These are phyloP conservation scores for Sordariomycetes sp. DNA, from an alignment of 2,329 filamentous ascomycete species.

Conservation along the genomic window DNA sequence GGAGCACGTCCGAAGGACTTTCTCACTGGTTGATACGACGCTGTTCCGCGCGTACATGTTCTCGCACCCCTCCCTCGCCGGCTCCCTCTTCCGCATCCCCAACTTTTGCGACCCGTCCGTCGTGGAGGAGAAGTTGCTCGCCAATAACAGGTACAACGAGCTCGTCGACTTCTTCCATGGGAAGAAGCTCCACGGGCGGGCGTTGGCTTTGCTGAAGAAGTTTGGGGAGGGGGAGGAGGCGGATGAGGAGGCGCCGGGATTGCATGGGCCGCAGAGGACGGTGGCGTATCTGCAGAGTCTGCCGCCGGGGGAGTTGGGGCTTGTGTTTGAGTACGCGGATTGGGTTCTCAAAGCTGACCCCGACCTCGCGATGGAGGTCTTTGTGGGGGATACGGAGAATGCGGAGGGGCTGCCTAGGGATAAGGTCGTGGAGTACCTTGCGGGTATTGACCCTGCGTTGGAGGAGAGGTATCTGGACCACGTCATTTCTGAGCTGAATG, in stretches of 20 bases:
- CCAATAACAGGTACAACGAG: conserved; percentile 80
- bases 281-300: conserved; percentile 84
- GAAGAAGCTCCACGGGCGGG: conserved; percentile 82
- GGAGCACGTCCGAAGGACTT: conserved; percentile 59
- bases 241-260: conserved; percentile 33
- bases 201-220: conserved; percentile 65
- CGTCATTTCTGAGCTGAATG: conserved; percentile 75
- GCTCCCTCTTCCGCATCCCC: conserved; percentile 83
- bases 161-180: conserved; percentile 96
- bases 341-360: conserved; percentile 72
- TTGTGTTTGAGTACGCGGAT: conserved; percentile 81
- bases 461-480: conserved; percentile 82
- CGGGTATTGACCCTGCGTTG: conserved; percentile 52
- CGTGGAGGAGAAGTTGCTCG: conserved; percentile 82
- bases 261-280: conserved; percentile 74
- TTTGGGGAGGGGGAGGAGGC: conserved; percentile 54
- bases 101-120: conserved; percentile 97
- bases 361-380: conserved; percentile 77
- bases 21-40: conserved; percentile 81
- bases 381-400: conserved; percentile 86
- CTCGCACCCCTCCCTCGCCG: conserved; percentile 69
- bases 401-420: conserved; percentile 78
- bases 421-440: conserved; percentile 61
- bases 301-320: conserved; percentile 73
- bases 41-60: conserved; percentile 95